These are phyloP conservation scores for Pseudogymnoascus sp. DNA, from an alignment of 2,329 filamentous ascomycete species.

Conservation along the genomic window DNA sequence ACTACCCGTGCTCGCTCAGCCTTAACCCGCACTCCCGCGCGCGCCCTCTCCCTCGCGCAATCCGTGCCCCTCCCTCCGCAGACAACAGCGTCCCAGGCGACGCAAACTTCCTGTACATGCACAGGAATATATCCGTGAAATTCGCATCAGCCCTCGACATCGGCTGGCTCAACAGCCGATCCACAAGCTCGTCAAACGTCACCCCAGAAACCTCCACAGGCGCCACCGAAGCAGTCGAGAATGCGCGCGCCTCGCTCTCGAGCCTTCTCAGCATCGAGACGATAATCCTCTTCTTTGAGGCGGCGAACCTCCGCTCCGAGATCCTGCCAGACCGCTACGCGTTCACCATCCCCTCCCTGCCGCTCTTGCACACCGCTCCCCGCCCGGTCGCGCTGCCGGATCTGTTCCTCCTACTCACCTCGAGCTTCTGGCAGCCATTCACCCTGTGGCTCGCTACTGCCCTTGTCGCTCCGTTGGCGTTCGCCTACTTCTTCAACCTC, in stretches of 20 bases:
- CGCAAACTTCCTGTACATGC: constrained; percentile 88
- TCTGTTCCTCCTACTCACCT: constrained; percentile 67
- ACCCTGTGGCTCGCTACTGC: constrained; percentile 69
- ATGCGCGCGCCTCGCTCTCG: constrained; percentile 61
- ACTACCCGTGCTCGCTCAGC: constrained; percentile 23
- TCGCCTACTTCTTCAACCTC: constrained; percentile 88
- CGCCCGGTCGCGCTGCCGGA: constrained; percentile 66
- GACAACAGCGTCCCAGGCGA: constrained; percentile 70
- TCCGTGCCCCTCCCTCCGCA: constrained; percentile 63
- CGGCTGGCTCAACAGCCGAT: constrained; percentile 73
- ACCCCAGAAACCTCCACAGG: constrained; percentile 51
- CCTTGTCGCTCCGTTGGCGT: constrained; percentile 58
- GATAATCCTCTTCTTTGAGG: constrained; percentile 60
- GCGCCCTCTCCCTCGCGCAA: constrained; percentile 32
- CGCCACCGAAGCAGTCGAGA: constrained; percentile 56
- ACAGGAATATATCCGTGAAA: constrained; percentile 82
- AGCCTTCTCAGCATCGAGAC: constrained; percentile 66
- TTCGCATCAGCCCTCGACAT: constrained; percentile 83
- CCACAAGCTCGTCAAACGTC: constrained; percentile 66
- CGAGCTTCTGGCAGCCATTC: constrained; percentile 76
- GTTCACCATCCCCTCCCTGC: constrained; percentile 60
- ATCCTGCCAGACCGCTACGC: constrained; percentile 65
- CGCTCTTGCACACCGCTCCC: constrained; percentile 46
- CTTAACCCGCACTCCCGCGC: constrained; percentile 25
- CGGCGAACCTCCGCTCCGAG: constrained; percentile 58